Conservation (phyloP, 441 rosid species). For the Gossypium trilobum region DNA sequence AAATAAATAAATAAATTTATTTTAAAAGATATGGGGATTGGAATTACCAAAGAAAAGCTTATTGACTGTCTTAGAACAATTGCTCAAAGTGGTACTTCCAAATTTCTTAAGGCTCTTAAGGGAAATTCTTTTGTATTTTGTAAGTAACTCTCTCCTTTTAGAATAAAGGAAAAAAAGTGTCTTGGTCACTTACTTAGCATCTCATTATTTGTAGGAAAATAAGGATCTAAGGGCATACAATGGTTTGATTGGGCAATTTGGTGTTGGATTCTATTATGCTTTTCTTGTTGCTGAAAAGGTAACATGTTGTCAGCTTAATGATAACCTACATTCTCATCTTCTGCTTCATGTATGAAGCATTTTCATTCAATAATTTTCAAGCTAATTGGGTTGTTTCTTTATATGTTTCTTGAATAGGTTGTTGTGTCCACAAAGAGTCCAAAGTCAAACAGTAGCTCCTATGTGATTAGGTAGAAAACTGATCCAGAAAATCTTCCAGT, state of each 20-base stretch:
- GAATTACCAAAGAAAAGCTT: conserved; percentile 93
- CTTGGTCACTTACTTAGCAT: conserved; percentile 11
- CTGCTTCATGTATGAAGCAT: background rate
- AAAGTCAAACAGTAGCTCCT: conserved; percentile 76
- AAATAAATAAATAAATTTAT: conserved; percentile 37
- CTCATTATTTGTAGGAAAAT: conserved; percentile 53
- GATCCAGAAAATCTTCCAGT: conserved; percentile 60
- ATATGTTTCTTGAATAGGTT: conserved; percentile 21
- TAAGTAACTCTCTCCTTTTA: conserved; percentile 4
- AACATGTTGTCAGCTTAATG: background rate
- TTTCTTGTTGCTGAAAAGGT: conserved; percentile 95
- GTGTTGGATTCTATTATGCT: conserved; percentile 96
- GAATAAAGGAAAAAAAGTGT: conserved; percentile 25
- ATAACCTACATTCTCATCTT: conserved; percentile 2
- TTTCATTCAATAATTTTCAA: background rate
- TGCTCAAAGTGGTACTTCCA: conserved; percentile 96
- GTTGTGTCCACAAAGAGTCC: conserved; percentile 90
- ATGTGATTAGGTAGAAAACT: conserved; percentile 67
- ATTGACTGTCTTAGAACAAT: conserved; percentile 91
- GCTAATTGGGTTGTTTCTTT: background rate
- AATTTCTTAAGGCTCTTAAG: conserved; percentile 78
- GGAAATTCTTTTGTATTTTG: conserved; percentile 22
- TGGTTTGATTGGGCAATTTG: conserved; percentile 85
- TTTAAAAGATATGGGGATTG: conserved; percentile 86
- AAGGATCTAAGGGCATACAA: conserved; percentile 74